Evolutionary conservation across 1,139 yeast genomes (phyloP).

Genomic region (Torulaspora pretoriensis): DNA sequence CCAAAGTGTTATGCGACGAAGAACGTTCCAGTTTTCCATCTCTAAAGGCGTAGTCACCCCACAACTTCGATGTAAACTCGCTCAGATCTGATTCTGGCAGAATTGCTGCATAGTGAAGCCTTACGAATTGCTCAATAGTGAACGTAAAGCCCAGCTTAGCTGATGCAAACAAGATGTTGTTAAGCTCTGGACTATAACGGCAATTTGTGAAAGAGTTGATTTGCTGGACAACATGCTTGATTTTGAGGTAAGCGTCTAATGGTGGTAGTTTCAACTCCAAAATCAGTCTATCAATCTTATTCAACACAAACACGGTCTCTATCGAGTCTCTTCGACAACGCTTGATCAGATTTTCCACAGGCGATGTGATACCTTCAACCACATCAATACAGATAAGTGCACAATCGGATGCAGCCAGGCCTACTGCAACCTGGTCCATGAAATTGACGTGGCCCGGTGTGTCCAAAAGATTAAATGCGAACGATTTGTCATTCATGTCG

Average conservation of each 20-base stretch:
- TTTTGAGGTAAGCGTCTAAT: slow-evolving; percentile 64
- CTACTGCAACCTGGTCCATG: slow-evolving; percentile 63
- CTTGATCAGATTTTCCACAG: slow-evolving; percentile 27
- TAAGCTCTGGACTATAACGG: slow-evolving; percentile 54
- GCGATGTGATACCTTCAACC: slow-evolving; percentile 67
- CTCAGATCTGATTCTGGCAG: slow-evolving; percentile 38
- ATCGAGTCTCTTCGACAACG: slow-evolving; percentile 35
- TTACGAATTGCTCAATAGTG: slow-evolving; percentile 61
- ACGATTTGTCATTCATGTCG: slow-evolving; percentile 53
- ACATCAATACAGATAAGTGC: slow-evolving; percentile 72
- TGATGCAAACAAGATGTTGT: slow-evolving; percentile 74
- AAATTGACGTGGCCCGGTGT: slow-evolving; percentile 92
- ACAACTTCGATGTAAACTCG: slow-evolving; percentile 51
- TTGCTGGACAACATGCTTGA: slow-evolving; percentile 58
- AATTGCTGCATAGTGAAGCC: slow-evolving; percentile 42
- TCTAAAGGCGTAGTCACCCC: slow-evolving; percentile 73
- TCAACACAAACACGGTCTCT: slow-evolving; percentile 60
- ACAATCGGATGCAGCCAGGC: slow-evolving; percentile 60
- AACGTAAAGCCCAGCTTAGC: slow-evolving; percentile 59
- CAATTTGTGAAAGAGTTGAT: slow-evolving; percentile 49
- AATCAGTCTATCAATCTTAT: slow-evolving; percentile 77
- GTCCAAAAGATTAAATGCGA: slow-evolving; percentile 63
- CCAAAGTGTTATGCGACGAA: slow-evolving; percentile 28
- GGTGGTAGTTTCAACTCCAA: slow-evolving; percentile 76
- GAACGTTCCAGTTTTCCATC: slow-evolving; percentile 42